phyloP scores from a whole-genome alignment of 1,284 basidiomycete genomes.

The Fomitopsis pinicola region DNA sequence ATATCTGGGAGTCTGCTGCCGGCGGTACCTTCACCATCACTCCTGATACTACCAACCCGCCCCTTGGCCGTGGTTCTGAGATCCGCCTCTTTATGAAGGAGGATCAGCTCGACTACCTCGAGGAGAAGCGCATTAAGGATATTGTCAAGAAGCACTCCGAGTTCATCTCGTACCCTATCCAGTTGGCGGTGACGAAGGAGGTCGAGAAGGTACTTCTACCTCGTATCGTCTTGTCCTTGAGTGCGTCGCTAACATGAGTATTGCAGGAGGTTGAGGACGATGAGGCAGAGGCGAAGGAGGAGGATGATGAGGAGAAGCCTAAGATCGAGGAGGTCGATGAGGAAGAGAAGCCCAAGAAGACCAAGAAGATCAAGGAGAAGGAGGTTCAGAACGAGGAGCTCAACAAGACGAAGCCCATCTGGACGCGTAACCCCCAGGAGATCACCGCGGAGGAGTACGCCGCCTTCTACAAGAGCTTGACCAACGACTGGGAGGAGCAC shows the following conservation, averaged over 20 bases:
- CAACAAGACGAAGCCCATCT: constrained; percentile 99
- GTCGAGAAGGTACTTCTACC: constrained; percentile 81
- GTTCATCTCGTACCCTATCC: constrained; percentile 99
- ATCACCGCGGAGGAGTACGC: constrained; percentile 93
- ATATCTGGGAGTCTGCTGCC: constrained; percentile 99
- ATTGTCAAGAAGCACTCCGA: constrained; percentile 99
- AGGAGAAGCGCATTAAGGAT: constrained; percentile 99
- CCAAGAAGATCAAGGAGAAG: constrained; percentile 94
- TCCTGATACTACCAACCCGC: constrained; percentile 84
- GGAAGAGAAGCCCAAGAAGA: constrained; percentile 92
- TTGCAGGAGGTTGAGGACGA: constrained; percentile 87
- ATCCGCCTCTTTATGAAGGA: constrained; percentile 97
- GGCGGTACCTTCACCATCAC: constrained; percentile 99
- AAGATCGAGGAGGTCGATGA: constrained; percentile 80
- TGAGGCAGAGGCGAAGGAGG: constrained; percentile 52
- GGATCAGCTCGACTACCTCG: constrained; percentile 97
- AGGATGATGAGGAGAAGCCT: constrained; percentile 66
- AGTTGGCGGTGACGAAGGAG: constrained; percentile 98
- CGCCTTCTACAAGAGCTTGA: constrained; percentile 99
- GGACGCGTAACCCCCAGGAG: constrained; percentile 96
- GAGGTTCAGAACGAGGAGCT: constrained; percentile 94
- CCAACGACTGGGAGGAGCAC: constrained; percentile 99
- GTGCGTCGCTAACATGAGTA: constrained; percentile 1
- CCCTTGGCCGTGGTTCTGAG: constrained; percentile 93
- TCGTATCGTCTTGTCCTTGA: not conserved